Evolutionary conservation across 2,329 filamentous ascomycete genomes (phyloP), one percentile per base, ranked within the genome.

Genomic region (Paraconiothyrium sp.): DNA sequence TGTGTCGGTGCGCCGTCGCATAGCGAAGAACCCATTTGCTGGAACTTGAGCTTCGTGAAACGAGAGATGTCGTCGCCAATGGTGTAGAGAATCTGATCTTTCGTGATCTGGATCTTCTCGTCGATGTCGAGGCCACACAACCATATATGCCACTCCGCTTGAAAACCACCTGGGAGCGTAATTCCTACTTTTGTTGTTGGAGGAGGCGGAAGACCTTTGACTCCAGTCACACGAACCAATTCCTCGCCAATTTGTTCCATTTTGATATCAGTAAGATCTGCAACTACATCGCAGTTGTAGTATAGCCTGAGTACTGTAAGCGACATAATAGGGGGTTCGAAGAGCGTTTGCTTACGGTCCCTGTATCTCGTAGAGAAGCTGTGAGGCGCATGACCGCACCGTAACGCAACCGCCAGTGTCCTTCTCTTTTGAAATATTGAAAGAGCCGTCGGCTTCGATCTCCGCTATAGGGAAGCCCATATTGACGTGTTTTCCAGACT

Each of bases 281-380:
- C 62, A 13, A 60, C 61, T 13, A 66, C 64, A 51, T 70, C 82
- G 2, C 81, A 84, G 72, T 87, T 86, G 78, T 82, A 85, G 71
- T 88, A 63, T 65, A 79, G 59, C 34, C 60, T 65, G 10, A 14
- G 39, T 48, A 22, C 37, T 41, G 10, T 43, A 43, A 14, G 60
- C 43, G 11, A 34, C 50, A 27, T 54, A 27, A 30, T 54, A 58
- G 1, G 43, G 51, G 37, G 46, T 65, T 37, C 46, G 52, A 32
- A 54, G 47, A 8, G 3, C 51, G 50, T 4, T 3, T 60, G 20
- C 37, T 62, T 50, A 58, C 3, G 67, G 66, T n/a, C 68, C 68
- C 48, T 73, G 70, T 6, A 73, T 71, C 60, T 72, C 68, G 47
- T 80, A 87, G 1, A 87, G 67, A 2, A 86, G 74, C 62, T 87